A percentile compares a stretch with the other conserved stretches of the same genome.
phyloP scores from a whole-genome alignment of 345 rosid species.

The Camelina hispida region DNA sequence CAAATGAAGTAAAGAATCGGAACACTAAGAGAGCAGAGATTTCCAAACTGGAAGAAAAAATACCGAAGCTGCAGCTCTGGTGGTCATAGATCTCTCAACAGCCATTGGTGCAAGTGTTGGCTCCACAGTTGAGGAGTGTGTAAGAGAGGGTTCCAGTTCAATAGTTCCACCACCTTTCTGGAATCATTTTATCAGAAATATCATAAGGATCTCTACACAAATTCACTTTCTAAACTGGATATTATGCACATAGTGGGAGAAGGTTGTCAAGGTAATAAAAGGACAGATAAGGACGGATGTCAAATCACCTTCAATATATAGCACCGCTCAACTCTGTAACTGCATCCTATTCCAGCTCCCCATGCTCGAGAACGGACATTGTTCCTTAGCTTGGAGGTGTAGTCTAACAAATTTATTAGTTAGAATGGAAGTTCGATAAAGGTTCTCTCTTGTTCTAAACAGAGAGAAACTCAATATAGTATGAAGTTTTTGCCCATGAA shows the following conservation, averaged over 20 bases:
- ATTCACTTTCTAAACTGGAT: constrained; percentile 16
- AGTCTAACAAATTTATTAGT: constrained; percentile 55
- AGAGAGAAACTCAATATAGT: constrained; percentile 10
- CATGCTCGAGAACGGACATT: constrained; percentile 99
- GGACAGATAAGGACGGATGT: constrained; percentile 18
- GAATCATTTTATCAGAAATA: constrained; percentile 27
- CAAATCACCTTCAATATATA: constrained; percentile 88
- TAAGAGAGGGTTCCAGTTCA: constrained; percentile 94
- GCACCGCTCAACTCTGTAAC: constrained; percentile 93
- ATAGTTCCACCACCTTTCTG: constrained; percentile 98
- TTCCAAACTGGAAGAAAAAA: constrained; percentile 13
- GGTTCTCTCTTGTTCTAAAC: neutral
- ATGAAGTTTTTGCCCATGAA: constrained; percentile 2
- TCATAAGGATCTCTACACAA: neutral
- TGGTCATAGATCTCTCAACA: constrained; percentile 98
- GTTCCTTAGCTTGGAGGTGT: constrained; percentile 91
- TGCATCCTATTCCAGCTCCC: constrained; percentile 99
- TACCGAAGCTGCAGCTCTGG: constrained; percentile 99
- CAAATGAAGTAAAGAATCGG: constrained; percentile 20
- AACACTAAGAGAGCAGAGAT: constrained; percentile 3
- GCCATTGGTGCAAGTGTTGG: constrained; percentile 99
- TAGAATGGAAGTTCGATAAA: neutral
- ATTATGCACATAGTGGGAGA: constrained; percentile 2
- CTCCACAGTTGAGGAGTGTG: constrained; percentile 93
- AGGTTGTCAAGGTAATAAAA: neutral